A percentile compares a stretch with the other conserved stretches of the same genome.
Evolutionary conservation across 257 asterid species (phyloP).

Genomic region (Knoxia roxburghii): DNA sequence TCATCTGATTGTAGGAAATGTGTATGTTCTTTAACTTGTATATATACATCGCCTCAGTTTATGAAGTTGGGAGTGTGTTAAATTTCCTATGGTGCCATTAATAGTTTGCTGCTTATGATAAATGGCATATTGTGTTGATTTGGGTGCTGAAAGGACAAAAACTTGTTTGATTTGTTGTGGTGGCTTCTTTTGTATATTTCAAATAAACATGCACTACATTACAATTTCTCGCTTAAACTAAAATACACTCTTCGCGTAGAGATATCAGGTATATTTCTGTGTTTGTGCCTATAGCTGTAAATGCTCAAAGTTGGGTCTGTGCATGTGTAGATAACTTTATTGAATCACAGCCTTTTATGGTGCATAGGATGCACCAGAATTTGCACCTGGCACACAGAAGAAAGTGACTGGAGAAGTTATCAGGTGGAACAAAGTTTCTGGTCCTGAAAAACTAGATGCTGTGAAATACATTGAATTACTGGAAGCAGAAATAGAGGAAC

Average conservation of each 20-base stretch:
- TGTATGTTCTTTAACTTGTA: background rate
- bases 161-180: background rate
- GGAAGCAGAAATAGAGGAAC: conserved; percentile 96
- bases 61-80: background rate
- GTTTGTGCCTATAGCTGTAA: background rate
- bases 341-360: background rate
- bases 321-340: background rate
- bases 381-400: conserved; percentile 94
- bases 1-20: background rate
- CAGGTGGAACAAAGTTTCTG: conserved; percentile 89
- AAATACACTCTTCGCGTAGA: background rate
- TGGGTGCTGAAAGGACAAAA: background rate
- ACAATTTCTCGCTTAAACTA: background rate
- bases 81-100: background rate
- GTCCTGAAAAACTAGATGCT: conserved; percentile 85
- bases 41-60: background rate
- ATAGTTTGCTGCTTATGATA: background rate
- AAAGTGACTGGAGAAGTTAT: conserved; percentile 91
- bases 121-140: background rate
- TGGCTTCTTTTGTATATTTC: background rate
- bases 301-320: background rate
- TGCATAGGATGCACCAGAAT: conserved; percentile 74
- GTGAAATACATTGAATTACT: conserved; percentile 93
- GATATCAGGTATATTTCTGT: background rate
- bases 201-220: too few relatives aligned